Percentiles rank a stretch among this genome's conserved stretches.
Evolutionary conservation across 2,329 filamentous ascomycete species (phyloP).

Genomic region (Annulohypoxylon truncatum): DNA sequence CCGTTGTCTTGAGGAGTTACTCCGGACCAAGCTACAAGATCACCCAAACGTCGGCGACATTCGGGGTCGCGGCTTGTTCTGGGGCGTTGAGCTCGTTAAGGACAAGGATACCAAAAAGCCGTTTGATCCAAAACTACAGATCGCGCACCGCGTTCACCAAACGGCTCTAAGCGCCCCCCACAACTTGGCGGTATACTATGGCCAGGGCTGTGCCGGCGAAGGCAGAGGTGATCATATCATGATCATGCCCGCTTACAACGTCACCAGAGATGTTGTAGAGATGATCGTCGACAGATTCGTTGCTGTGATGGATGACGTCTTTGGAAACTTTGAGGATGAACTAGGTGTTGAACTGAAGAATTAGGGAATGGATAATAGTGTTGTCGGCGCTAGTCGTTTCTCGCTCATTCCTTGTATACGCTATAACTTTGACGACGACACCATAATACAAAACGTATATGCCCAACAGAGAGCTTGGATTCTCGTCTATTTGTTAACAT

Average conservation of each 20-base stretch:
- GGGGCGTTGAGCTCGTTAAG: constrained; percentile 57
- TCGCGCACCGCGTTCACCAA: constrained; percentile 33
- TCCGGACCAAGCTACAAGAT: constrained; percentile 47
- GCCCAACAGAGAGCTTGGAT: not conserved
- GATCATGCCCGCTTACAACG: constrained; percentile 44
- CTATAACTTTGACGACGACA: not conserved
- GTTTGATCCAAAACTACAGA: constrained; percentile 48
- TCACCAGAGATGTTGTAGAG: constrained; percentile 35
- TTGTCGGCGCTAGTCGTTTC: not conserved
- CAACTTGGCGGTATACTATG: constrained; percentile 38
- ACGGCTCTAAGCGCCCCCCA: constrained; percentile 23
- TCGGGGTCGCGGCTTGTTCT: constrained; percentile 58
- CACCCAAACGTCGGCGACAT: constrained; percentile 58
- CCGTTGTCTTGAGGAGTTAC: constrained; percentile 44
- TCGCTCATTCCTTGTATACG: not conserved
- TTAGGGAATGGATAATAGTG: not conserved
- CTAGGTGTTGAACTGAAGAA: not conserved
- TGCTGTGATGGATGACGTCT: constrained; percentile 28
- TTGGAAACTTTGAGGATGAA: constrained; percentile 17
- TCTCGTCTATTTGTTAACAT: not conserved
- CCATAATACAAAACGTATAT: not conserved
- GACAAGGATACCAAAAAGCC: constrained; percentile 51
- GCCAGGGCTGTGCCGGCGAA: constrained; percentile 40
- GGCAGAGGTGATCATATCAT: constrained; percentile 43
- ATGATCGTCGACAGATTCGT: constrained; percentile 36